Evolutionary conservation across 306 rosid species (phyloP).

Genomic region (Prunus persica): DNA sequence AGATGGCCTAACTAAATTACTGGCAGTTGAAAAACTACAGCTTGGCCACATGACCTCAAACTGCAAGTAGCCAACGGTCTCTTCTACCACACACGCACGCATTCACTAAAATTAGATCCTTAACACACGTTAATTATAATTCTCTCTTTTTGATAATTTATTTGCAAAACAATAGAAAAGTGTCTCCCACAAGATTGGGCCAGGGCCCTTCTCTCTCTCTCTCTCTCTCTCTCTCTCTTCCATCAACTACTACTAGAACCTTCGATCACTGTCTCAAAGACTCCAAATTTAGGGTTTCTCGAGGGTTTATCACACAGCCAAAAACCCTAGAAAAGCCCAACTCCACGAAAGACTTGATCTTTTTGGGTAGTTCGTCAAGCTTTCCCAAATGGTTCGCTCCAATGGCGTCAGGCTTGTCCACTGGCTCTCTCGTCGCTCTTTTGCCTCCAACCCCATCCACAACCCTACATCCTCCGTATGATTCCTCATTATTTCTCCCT

Average conservation of each 20-base stretch:
- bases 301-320: constrained; percentile 47
- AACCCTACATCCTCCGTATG: constrained; percentile 30
- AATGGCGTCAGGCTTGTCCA: constrained; percentile 49
- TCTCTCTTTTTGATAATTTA: background rate
- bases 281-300: constrained; percentile 52
- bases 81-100: too few relatives aligned
- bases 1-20: too few relatives aligned
- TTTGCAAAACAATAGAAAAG: background rate
- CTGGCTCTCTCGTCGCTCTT: constrained; percentile 53
- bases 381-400: constrained; percentile 70
- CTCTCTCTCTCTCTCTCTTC: background rate
- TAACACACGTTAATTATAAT: background rate
- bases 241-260: constrained; percentile 29
- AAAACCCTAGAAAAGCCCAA: constrained; percentile 7
- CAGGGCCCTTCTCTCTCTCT: background rate
- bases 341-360: background rate
- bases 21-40: too few relatives aligned
- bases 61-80: too few relatives aligned
- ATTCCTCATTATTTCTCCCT: background rate
- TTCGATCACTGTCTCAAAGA: constrained; percentile 21
- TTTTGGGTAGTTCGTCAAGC: background rate
- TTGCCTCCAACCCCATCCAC: constrained; percentile 18
- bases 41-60: too few relatives aligned
- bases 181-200: constrained; percentile 11
- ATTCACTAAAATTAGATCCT: background rate